Evolutionary conservation across 1,284 basidiomycete genomes (phyloP), one percentile per base, ranked within the genome.

Genomic region (Schizophyllum amplum): DNA sequence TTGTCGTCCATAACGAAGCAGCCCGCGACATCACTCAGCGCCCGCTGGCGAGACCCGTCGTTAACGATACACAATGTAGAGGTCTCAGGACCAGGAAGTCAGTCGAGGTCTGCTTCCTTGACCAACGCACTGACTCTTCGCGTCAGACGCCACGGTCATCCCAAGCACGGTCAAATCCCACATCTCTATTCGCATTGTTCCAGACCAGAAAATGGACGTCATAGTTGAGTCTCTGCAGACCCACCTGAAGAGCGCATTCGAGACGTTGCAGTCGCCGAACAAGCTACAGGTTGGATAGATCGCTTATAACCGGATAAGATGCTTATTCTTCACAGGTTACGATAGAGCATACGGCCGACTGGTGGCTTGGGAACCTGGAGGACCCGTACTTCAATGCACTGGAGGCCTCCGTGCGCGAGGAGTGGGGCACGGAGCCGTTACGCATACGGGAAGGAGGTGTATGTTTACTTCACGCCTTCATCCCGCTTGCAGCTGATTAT

Each of bases 381-480:
- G 87, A 87, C 59, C 78, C 80, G 1, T 96, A 90, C 82, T 94
- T 94, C 75, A 79, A 83, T 62, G 86, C 90, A 0, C 77, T 98
- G 21, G 90, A 94, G 68, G 75, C 77, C 47, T 88, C 93, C 7
- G 83, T 98, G 0, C 76, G 80, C 59, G 85, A 92, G 51, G 92
- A 95, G 64, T 97, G 93, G 94, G 84, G 84, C 17, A 74, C 83
- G 24, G 81, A 86, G 59, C 95, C 95, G 2, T 73, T 98, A 61
- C 84, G 89, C 53, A 96, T 97, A 57, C 80, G 94, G 48, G 96
- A 99, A 76, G 96, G 96, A 66, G 96, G 96, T 24, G 90, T 92
- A 68, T 66, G 85, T 79, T 24, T 7, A 2, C 6, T 63, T 52
- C 57, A 57, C 60, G 48, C 59, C 57, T 17, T 57, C 33, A 46